Percentiles rank a stretch among this genome's conserved stretches.
Conservation (phyloP, 2,329 filamentous ascomycete genomes). For the Acephala macrosclerotiorum region DNA sequence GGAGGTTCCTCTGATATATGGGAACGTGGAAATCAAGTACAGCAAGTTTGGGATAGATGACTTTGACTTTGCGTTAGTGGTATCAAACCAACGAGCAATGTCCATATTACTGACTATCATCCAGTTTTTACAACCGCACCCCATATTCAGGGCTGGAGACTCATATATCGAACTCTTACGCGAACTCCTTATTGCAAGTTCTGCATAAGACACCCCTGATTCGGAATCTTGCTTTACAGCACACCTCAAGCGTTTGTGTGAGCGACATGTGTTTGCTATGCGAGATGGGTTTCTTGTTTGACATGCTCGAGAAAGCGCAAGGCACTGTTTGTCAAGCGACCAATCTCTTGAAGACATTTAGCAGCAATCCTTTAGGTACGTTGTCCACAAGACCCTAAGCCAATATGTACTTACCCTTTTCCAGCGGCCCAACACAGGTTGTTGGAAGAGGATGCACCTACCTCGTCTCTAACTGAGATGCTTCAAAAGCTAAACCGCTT, state of each 20-base stretch:
- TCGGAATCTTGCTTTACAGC: conserved; percentile 86
- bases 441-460: conserved; percentile 82
- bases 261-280: conserved; percentile 87
- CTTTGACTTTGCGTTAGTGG: conserved; percentile 87
- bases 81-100: neutral
- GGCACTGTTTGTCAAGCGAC: conserved; percentile 96
- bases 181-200: conserved; percentile 89
- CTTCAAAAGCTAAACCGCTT: conserved; percentile 88
- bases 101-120: conserved; percentile 26
- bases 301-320: conserved; percentile 96
- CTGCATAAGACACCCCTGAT: conserved; percentile 89
- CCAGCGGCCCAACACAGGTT: conserved; percentile 76
- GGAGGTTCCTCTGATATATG: conserved; percentile 88
- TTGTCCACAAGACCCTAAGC: neutral
- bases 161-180: conserved; percentile 96
- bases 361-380: conserved; percentile 77
- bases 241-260: conserved; percentile 85
- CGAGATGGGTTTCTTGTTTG: conserved; percentile 93
- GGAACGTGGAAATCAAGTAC: conserved; percentile 97
- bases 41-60: conserved; percentile 99
- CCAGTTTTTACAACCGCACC: conserved; percentile 92
- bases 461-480: conserved; percentile 78
- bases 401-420: conserved; percentile 32
- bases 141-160: conserved; percentile 91
- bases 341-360: conserved; percentile 90